Evolutionary conservation across 1,284 basidiomycete species (phyloP).

Genomic region (Phlebopus sp.): DNA sequence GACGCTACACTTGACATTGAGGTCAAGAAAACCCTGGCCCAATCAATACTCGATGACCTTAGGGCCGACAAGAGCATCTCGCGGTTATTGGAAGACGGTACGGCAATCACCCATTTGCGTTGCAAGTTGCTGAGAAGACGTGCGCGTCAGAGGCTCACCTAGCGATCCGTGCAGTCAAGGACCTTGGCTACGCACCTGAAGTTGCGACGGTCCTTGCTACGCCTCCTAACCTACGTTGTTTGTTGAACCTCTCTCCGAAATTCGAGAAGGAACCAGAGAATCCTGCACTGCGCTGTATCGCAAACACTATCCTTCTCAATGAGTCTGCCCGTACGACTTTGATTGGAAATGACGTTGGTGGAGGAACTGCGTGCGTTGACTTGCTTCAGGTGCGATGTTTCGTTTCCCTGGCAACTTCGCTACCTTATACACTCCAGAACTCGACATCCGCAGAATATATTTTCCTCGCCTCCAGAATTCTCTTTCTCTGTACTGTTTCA

Average conservation of each 20-base stretch:
- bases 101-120: constrained; percentile 17
- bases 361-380: constrained; percentile 53
- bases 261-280: constrained; percentile 43
- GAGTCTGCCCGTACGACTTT: constrained; percentile 60
- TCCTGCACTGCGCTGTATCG: constrained; percentile 72
- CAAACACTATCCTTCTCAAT: constrained; percentile 71
- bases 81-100: constrained; percentile 54
- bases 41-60: constrained; percentile 60
- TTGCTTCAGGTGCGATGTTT: constrained; percentile 56
- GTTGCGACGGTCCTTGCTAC: constrained; percentile 66
- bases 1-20: constrained; percentile 31
- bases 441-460: constrained; percentile 54
- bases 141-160: constrained; percentile 47
- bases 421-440: constrained; percentile 47
- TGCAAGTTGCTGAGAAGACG: constrained; percentile 5
- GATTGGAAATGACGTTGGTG: constrained; percentile 55
- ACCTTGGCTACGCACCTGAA: constrained; percentile 66
- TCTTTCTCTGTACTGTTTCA: constrained; percentile 69
- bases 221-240: constrained; percentile 48
- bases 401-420: background rate
- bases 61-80: constrained; percentile 38
- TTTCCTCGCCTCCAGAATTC: constrained; percentile 72
- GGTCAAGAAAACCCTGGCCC: constrained; percentile 49
- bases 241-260: constrained; percentile 57
- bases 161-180: constrained; percentile 67